phyloP scores from a whole-genome alignment of 208 protist genomes.

The Acanthamoeba divionensis region DNA sequence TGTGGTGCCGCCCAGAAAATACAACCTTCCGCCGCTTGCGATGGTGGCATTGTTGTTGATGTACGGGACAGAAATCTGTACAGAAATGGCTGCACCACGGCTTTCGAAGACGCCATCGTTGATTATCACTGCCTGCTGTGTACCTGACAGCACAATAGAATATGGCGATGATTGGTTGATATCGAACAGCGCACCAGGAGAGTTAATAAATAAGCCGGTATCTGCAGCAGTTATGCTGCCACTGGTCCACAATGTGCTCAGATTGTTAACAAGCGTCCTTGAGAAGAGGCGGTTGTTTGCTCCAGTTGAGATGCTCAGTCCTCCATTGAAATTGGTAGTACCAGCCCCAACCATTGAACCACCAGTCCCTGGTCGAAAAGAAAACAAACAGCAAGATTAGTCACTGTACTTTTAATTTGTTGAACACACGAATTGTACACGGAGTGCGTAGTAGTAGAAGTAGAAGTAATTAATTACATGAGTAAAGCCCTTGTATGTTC shows the following conservation, averaged over 20 bases:
- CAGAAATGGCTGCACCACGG: slow-evolving; percentile 16
- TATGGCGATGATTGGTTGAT: slow-evolving; percentile 1
- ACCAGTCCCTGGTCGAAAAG: too few relatives aligned
- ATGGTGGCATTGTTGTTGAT: slow-evolving; percentile 19
- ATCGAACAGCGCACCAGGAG: slow-evolving; percentile 10
- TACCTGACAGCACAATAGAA: not conserved
- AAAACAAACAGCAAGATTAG: too few relatives aligned
- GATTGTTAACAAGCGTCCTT: slow-evolving; percentile 4
- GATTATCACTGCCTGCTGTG: not conserved
- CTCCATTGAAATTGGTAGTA: not conserved
- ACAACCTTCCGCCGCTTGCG: not conserved
- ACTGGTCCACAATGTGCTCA: not conserved
- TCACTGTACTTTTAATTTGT: too few relatives aligned
- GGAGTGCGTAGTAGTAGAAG: too few relatives aligned
- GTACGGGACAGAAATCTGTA: not conserved
- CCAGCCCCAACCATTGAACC: not conserved
- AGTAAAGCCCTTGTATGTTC: too few relatives aligned
- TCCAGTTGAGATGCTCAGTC: not conserved
- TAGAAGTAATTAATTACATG: too few relatives aligned
- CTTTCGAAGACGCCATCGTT: not conserved
- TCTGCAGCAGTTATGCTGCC: slow-evolving; percentile 10
- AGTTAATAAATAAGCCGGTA: slow-evolving; percentile 38
- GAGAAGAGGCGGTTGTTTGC: not conserved
- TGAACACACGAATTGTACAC: too few relatives aligned
- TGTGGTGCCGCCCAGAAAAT: slow-evolving; percentile 1